Evolutionary conservation across 108 stramenopile genomes (phyloP).

Genomic region (Cylindrotheca closterium): DNA sequence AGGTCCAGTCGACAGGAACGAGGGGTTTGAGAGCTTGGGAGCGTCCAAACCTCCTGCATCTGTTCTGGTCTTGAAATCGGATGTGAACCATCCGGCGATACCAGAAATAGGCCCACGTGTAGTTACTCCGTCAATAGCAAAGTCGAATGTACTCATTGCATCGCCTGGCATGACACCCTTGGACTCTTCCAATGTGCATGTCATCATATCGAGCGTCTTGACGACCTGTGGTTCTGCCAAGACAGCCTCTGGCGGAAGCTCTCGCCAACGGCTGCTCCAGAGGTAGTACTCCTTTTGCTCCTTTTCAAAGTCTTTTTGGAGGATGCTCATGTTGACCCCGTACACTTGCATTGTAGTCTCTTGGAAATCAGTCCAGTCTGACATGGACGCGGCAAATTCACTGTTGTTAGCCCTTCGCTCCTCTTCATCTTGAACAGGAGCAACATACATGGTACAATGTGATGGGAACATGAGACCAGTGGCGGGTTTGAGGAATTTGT

Average conservation of each 20-base stretch:
- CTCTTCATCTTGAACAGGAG: conserved; percentile 90
- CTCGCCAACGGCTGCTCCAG: conserved; percentile 89
- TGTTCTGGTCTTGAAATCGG: conserved; percentile 88
- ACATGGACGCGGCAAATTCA: conserved; percentile 87
- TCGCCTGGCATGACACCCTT: conserved; percentile 69
- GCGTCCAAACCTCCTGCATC: conserved; percentile 68
- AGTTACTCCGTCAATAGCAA: conserved; percentile 64
- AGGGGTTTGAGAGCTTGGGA: conserved; percentile 72
- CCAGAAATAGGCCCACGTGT: conserved; percentile 75
- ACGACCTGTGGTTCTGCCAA: conserved; percentile 79
- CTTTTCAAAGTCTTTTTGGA: conserved; percentile 85
- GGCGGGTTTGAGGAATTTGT: conserved; percentile 84
- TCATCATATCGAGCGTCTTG: conserved; percentile 87
- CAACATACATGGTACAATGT: conserved; percentile 93
- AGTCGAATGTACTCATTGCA: conserved; percentile 57
- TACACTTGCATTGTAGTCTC: conserved; percentile 84
- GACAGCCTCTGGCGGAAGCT: conserved; percentile 78
- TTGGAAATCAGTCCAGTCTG: conserved; percentile 90
- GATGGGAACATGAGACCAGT: conserved; percentile 96
- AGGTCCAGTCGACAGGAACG: conserved; percentile 90
- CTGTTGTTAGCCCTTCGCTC: conserved; percentile 73
- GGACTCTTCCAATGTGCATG: conserved; percentile 92
- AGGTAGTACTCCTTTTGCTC: conserved; percentile 97
- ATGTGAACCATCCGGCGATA: conserved; percentile 97
- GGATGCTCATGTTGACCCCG: conserved; percentile 88